Base-by-base conservation (phyloP, 306 rosid species). In the Quercus cerris region DNA sequence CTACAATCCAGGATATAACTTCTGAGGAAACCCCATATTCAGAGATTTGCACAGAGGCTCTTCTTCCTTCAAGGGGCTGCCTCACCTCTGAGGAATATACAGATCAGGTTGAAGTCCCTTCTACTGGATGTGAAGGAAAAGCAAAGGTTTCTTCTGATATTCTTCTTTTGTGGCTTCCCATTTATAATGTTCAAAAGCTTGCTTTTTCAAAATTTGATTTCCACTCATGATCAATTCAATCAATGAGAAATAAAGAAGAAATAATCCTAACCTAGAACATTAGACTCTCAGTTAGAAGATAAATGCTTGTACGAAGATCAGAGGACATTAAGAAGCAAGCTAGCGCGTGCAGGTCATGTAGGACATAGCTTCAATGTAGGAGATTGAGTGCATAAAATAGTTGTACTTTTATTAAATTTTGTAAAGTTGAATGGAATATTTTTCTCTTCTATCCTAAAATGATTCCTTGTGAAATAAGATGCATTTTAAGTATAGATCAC, bases 31-130 rank as follows among this genome's bases (percentile, higher is more conserved):
- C 30, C 64, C 63, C 78, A 18, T 71, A 33, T 83, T 28, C 82
- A 68, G 52, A 62, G 49, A 62, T 72, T 83, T 77, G 76, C 56
- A 27, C 46, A 35, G 77, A 20, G 81, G 20, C 58, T 33, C 13
- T 76, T 52, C 52, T 59, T 28, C 51, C 56, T 22, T 49, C 30
- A 63, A 75, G 61, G 25, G 77, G 63, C 28, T 25, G 13, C 49
- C 51, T 78, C 67, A 79, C 77, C 13, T 68, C 22, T 25, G 82
- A 56, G 28, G 75, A 68, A 68, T 85, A 54, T 17, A n/a, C 62
- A 51, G 77, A 71, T 78, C 81, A 78, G 15, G 69, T 78, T 81
- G 84, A 85, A 70, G 71, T 82, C 72, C 85, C 77, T 69, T 73
- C n/a, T 52, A 6, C 83, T 51, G 56, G 1, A 7, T 57, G 67